Evolutionary conservation across 805 yeast genomes (phyloP), one percentile per base, ranked within the genome.

Genomic region (Saccharomycopsis oosterbeekiorum): DNA sequence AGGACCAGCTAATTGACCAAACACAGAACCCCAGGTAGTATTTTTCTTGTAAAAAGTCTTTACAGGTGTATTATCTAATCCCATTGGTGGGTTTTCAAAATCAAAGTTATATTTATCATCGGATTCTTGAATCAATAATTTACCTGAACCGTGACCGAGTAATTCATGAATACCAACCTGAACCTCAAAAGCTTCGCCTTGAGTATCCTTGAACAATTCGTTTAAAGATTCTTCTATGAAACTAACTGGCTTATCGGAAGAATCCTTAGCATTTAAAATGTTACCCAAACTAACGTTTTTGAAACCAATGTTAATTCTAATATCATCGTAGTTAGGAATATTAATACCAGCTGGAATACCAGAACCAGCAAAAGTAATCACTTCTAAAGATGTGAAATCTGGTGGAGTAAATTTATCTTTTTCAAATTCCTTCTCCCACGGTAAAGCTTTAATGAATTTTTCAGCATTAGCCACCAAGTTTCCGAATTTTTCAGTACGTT

Each of bases 271-370:
- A 65, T 84, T 83, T 66, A 90, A 74, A 56, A 90, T 89, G 71
- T 90, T 90, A 29, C 97, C 97, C 65, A 90, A 77, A 1, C 96
- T 88, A 39, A 90, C 97, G 68, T 90, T 90, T 71, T 90, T 90
- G 76, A 90, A 90, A 1, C 97, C 97, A 68, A 84, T 74, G 62
- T 84, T 88, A 70, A 89, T 78, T 69, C 97, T 80, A 60, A 89
- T 91, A 69, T 89, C 96, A 71, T 90, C 96, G 73, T 90, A 90
- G 74, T 90, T 90, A 63, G 97, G 97, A 65, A 90, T 88, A 70
- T 90, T 90, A 71, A 90, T 90, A 59, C 97, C 97, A 0, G 96
- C 96, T 15, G 97, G 97, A 59, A 88, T 84, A 56, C 96, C 96
- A 42, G 91, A 83, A 2, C 96, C 93, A 0, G 96, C 89, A 77